phyloP scores from a whole-genome alignment of 371 early-diverging fungal species.

The Mucor mucedo region DNA sequence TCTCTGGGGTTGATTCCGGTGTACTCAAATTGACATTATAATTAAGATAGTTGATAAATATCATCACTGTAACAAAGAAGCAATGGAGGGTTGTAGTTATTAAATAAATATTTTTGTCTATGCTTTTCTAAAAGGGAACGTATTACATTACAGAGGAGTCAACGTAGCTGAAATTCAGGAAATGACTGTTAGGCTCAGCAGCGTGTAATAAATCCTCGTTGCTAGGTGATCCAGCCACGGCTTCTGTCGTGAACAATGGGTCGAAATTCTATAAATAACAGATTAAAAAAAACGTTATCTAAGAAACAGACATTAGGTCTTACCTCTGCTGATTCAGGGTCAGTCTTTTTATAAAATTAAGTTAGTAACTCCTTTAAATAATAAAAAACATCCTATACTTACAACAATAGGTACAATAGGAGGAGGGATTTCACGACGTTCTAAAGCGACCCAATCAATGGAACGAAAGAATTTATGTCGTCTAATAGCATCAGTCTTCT shows the following conservation, averaged over 20 bases:
- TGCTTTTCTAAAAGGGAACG: neutral
- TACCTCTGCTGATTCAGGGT: slow-evolving; percentile 54
- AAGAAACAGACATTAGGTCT: neutral
- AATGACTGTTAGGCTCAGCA: slow-evolving; percentile 24
- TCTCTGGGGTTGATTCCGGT: too few relatives aligned
- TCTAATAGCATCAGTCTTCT: slow-evolving; percentile 82
- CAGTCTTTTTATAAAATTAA: slow-evolving; percentile 28
- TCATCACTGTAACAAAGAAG: too few relatives aligned
- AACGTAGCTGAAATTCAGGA: slow-evolving; percentile 47
- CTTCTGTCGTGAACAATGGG: slow-evolving; percentile 36
- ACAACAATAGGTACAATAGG: slow-evolving; percentile 81
- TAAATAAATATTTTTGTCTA: too few relatives aligned
- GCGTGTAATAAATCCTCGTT: slow-evolving; percentile 12
- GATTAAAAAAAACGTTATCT: neutral
- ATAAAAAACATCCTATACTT: slow-evolving; percentile 28
- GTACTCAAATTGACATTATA: too few relatives aligned
- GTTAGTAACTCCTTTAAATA: neutral
- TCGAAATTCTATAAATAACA: slow-evolving; percentile 41
- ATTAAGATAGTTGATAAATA: too few relatives aligned
- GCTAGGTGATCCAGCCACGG: slow-evolving; percentile 18
- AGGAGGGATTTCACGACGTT: slow-evolving; percentile 66
- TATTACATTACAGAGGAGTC: slow-evolving; percentile 11
- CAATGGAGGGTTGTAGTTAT: too few relatives aligned
- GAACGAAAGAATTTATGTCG: slow-evolving; percentile 88
- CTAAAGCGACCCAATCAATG: slow-evolving; percentile 80